Conservation (phyloP, 805 yeast species). For the Kodamaea neixiangensis region DNA sequence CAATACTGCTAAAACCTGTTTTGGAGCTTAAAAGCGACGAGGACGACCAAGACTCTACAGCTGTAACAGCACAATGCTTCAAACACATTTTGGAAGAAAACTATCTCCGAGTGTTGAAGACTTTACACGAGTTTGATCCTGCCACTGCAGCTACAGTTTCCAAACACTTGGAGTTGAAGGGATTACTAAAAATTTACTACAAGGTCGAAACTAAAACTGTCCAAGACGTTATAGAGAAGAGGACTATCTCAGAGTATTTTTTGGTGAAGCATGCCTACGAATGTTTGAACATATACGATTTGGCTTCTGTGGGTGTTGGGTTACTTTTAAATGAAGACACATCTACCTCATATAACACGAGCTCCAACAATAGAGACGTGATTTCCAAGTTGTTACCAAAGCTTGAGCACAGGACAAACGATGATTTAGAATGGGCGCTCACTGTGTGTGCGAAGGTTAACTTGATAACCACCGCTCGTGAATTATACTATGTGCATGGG, state of each 20-base stretch:
- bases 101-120: slow-evolving; percentile 56
- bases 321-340: slow-evolving; percentile 45
- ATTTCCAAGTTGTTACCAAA: slow-evolving; percentile 61
- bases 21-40: slow-evolving; percentile 24
- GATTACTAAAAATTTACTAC: slow-evolving; percentile 48
- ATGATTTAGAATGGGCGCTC: slow-evolving; percentile 78
- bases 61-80: slow-evolving; percentile 46
- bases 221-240: slow-evolving; percentile 16
- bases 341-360: slow-evolving; percentile 45
- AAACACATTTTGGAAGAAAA: slow-evolving; percentile 57
- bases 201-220: slow-evolving; percentile 15
- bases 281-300: slow-evolving; percentile 50
- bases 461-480: slow-evolving; percentile 56
- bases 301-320: slow-evolving; percentile 73
- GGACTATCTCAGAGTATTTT: slow-evolving; percentile 55
- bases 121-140: slow-evolving; percentile 59
- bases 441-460: slow-evolving; percentile 70
- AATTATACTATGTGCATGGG: slow-evolving; percentile 53
- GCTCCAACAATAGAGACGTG: slow-evolving; percentile 32
- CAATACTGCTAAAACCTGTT: slow-evolving; percentile 32
- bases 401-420: slow-evolving; percentile 63
- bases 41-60: slow-evolving; percentile 14
- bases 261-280: slow-evolving; percentile 56
- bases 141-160: slow-evolving; percentile 66
- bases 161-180: slow-evolving; percentile 63